Percentiles rank a stretch among this genome's conserved stretches.
phyloP scores from a whole-genome alignment of 176 grass and related monocot genomes.

The Zoysia pacifica region DNA sequence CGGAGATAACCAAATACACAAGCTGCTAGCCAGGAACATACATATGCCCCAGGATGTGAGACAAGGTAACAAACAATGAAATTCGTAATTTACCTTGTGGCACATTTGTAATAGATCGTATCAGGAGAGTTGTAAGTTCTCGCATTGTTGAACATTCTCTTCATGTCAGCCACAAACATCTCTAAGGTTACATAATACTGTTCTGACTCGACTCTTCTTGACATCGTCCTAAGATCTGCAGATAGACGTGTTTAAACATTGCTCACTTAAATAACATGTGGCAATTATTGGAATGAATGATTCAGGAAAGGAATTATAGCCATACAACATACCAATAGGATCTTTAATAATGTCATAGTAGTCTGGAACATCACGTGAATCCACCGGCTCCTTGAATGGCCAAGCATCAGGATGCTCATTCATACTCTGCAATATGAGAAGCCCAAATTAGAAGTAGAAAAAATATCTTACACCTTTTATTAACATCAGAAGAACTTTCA shows the following conservation, averaged over 20 bases:
- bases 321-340: conserved; percentile 76
- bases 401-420: conserved; percentile 96
- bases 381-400: conserved; percentile 97
- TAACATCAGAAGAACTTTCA: conserved; percentile 12
- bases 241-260: conserved; percentile 11
- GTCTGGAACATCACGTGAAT: conserved; percentile 93
- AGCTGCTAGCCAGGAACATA: conserved; percentile 2
- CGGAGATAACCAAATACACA: not conserved
- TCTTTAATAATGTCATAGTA: conserved; percentile 99
- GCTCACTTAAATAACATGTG: conserved; percentile 15
- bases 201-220: conserved; percentile 82
- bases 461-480: not conserved
- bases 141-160: conserved; percentile 91
- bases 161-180: conserved; percentile 95
- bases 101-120: conserved; percentile 96
- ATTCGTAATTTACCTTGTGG: conserved; percentile 56
- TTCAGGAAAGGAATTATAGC: not conserved
- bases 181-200: conserved; percentile 98
- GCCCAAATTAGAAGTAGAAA: conserved; percentile 25
- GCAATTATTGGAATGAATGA: not conserved
- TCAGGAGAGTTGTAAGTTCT: conserved; percentile 94
- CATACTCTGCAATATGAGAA: conserved; percentile 60
- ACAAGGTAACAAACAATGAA: not conserved
- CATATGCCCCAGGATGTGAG: not conserved
- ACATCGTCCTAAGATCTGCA: conserved; percentile 96